Evolutionary conservation across 139 green algal genomes (phyloP).

Genomic region (Haematococcus lacustris): DNA sequence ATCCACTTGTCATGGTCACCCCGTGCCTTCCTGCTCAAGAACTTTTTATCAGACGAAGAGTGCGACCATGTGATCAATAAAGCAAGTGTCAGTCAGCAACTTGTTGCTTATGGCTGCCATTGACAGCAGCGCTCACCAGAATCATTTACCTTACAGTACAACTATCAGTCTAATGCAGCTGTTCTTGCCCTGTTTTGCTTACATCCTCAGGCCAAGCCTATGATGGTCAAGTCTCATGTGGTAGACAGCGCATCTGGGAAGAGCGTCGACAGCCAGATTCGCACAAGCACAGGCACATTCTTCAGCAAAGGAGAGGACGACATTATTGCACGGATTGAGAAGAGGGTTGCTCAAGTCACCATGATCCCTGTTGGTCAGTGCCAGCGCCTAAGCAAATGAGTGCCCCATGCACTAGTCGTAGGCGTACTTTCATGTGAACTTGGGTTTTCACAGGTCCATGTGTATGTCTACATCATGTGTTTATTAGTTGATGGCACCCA

Average conservation of each 20-base stretch:
- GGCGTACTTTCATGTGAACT: slow-evolving; percentile 8
- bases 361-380: slow-evolving; percentile 56
- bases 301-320: slow-evolving; percentile 37
- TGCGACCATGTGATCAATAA: slow-evolving; percentile 52
- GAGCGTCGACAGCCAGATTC: slow-evolving; percentile 38
- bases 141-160: too few relatives aligned
- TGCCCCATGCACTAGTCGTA: not conserved
- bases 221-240: slow-evolving; percentile 48
- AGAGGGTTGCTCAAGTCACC: slow-evolving; percentile 48
- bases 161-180: too few relatives aligned
- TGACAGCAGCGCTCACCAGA: too few relatives aligned
- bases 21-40: slow-evolving; percentile 46
- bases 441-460: too few relatives aligned
- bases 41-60: slow-evolving; percentile 49
- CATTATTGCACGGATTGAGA: slow-evolving; percentile 48
- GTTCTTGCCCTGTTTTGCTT: too few relatives aligned
- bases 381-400: too few relatives aligned
- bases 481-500: too few relatives aligned
- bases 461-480: too few relatives aligned
- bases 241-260: slow-evolving; percentile 51
- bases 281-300: slow-evolving; percentile 50
- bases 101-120: too few relatives aligned
- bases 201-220: slow-evolving; percentile 30
- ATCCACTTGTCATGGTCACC: slow-evolving; percentile 54
- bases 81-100: too few relatives aligned